These are phyloP conservation scores for Geoglossum glabrum DNA, from an alignment of 495 filamentous ascomycete species.

Conservation along the genomic window DNA sequence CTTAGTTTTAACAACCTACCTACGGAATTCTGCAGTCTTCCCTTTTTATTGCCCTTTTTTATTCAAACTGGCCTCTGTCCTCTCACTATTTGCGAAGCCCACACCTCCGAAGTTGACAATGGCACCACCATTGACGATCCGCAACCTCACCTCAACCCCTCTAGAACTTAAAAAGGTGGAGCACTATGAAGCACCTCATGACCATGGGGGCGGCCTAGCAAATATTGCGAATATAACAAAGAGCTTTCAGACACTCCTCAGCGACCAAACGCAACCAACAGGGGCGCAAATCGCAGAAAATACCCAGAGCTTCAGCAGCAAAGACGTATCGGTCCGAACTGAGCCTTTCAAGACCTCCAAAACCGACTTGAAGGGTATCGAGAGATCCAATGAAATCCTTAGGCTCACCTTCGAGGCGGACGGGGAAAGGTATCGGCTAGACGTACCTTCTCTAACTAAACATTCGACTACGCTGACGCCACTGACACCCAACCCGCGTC, in stretches of 20 bases:
- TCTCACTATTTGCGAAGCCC: neutral
- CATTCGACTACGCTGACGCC: conserved; percentile 35
- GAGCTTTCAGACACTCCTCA: conserved; percentile 31
- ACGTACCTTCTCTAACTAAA: conserved; percentile 33
- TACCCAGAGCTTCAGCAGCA: conserved; percentile 30
- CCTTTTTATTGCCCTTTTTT: neutral
- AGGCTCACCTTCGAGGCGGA: conserved; percentile 42
- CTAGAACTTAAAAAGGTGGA: conserved; percentile 57
- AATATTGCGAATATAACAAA: conserved; percentile 28
- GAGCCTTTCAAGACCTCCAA: conserved; percentile 34
- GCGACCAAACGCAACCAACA: conserved; percentile 23
- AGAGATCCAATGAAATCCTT: conserved; percentile 18
- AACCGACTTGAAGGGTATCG: conserved; percentile 31
- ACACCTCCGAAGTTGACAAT: conserved; percentile 4
- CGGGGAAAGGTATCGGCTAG: conserved; percentile 39
- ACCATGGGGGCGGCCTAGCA: conserved; percentile 12
- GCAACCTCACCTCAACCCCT: conserved; percentile 62
- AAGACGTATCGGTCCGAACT: conserved; percentile 34
- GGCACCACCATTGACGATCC: conserved; percentile 40
- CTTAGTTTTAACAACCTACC: neutral
- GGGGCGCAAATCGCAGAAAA: conserved; percentile 25
- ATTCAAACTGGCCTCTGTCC: neutral
- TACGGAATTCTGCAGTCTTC: neutral
- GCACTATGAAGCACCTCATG: conserved; percentile 34
- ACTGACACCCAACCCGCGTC: conserved; percentile 31